Evolutionary conservation across 164 flowering plant species (phyloP).

Genomic region (Nymphaea colorata): DNA sequence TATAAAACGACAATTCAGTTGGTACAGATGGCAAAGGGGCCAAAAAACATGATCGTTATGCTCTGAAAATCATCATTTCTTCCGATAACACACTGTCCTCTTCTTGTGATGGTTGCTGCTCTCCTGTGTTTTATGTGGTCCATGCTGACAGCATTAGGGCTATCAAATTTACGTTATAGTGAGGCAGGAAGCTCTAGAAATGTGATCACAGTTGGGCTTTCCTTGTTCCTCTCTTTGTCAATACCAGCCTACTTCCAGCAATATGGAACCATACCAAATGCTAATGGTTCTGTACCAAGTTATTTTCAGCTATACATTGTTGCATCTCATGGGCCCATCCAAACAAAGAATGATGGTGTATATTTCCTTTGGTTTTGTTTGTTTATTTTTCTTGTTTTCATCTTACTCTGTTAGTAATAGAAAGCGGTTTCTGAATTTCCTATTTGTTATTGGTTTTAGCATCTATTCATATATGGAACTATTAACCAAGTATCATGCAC

Average conservation of each 20-base stretch:
- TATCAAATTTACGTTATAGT: constrained; percentile 88
- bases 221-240: constrained; percentile 80
- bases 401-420: too few species aligned
- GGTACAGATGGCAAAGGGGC: too few species aligned
- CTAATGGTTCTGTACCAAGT: constrained; percentile 75
- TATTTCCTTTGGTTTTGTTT: constrained; percentile 3
- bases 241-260: constrained; percentile 98
- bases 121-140: constrained; percentile 93
- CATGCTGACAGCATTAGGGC: constrained; percentile 87
- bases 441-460: too few species aligned
- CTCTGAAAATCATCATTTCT: too few species aligned
- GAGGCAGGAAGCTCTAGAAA: constrained; percentile 99
- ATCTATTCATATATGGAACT: too few species aligned
- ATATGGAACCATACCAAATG: constrained; percentile 64
- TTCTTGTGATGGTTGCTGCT: constrained; percentile 88
- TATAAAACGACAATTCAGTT: too few species aligned
- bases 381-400: too few species aligned
- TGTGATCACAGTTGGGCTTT: constrained; percentile 84
- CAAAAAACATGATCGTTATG: too few species aligned
- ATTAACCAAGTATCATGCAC: too few species aligned
- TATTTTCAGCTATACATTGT: constrained; percentile 84
- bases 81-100: too few species aligned
- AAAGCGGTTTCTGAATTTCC: too few species aligned
- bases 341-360: constrained; percentile 71
- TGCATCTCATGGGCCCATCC: constrained; percentile 92